Percentiles rank a stretch among this genome's conserved stretches.
Conservation (phyloP, 768 basidiomycete genomes). For the Suillus occidentalis region DNA sequence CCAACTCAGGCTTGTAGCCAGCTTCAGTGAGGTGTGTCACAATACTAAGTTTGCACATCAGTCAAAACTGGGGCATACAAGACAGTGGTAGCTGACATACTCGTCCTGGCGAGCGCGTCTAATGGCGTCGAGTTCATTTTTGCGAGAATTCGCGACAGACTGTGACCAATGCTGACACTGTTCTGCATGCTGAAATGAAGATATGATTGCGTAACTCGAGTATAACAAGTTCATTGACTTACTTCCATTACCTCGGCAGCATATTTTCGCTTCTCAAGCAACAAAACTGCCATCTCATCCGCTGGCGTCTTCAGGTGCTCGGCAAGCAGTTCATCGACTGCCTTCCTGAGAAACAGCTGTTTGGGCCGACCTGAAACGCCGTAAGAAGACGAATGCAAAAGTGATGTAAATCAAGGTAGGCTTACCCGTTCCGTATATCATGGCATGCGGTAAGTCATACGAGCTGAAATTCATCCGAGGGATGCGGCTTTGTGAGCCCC, state of each 20-base stretch:
- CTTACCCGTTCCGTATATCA: background rate
- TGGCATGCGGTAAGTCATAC: background rate
- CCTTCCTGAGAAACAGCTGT: background rate
- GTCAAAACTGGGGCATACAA: no score
- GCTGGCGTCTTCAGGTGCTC: background rate
- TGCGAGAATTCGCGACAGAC: constrained; percentile 1
- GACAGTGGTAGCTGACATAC: background rate
- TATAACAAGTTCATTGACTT: background rate
- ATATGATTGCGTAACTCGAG: background rate
- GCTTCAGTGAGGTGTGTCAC: background rate
- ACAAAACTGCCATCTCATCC: background rate
- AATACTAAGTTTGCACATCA: background rate
- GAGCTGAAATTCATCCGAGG: background rate
- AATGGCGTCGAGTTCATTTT: background rate
- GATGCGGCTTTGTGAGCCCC: background rate
- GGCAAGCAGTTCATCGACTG: background rate
- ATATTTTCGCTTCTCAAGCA: background rate
- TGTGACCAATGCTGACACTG: background rate
- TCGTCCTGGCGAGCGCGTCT: background rate
- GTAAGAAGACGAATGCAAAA: background rate
- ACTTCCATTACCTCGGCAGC: background rate
- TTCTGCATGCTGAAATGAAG: background rate
- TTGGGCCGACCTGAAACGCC: background rate
- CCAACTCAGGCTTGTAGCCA: constrained; percentile 4
- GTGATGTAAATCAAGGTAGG: background rate